Conservation (phyloP, 2,329 filamentous ascomycete species). For the Microsporum ferrugineum region DNA sequence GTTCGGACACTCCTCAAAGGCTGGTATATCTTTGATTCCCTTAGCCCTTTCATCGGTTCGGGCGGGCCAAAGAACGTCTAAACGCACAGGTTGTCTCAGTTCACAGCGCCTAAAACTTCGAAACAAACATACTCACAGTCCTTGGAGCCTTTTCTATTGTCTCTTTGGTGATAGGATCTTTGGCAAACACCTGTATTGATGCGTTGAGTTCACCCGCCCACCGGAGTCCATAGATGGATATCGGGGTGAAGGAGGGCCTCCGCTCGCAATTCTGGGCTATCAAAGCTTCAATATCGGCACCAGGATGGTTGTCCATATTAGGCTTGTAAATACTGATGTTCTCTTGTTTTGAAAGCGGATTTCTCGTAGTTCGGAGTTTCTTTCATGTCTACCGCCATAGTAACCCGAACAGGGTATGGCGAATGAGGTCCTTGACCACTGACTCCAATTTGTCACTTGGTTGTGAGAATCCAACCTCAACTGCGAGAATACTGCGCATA, state of each 20-base stretch:
- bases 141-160: not conserved
- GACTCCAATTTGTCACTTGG: not conserved
- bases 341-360: not conserved
- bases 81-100: not conserved
- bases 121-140: too few relatives aligned
- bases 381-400: not conserved
- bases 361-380: not conserved
- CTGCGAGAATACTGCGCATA: not conserved
- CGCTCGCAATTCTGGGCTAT: not conserved
- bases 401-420: not conserved
- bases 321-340: not conserved
- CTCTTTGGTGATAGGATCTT: not conserved
- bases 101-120: not conserved
- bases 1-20: not conserved
- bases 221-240: not conserved
- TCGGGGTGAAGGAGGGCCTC: not conserved
- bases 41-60: not conserved
- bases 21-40: not conserved
- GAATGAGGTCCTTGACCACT: not conserved
- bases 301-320: not conserved
- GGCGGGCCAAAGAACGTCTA: not conserved
- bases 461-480: not conserved
- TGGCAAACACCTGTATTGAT: slow-evolving; percentile 5
- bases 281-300: not conserved
- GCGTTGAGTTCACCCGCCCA: slow-evolving; percentile 5